Evolutionary conservation across 177 flowering plant species (phyloP), one percentile per base, ranked within the genome.

Genomic region (Vitis hybrid): DNA sequence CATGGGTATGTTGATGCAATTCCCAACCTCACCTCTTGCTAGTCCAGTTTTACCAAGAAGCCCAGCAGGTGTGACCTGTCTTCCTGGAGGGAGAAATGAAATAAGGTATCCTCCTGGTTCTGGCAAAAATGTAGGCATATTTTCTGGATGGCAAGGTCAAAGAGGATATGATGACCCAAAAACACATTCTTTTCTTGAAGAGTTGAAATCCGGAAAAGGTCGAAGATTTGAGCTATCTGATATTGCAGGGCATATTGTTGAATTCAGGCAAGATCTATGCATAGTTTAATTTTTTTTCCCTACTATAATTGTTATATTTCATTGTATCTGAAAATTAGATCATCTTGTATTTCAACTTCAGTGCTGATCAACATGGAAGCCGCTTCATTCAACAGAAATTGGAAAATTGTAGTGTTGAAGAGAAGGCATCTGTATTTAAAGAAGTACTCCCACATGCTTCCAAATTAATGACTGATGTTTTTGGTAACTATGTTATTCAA

Each of bases 341-440:
- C 45, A 2, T 1, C 1, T 21, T 65, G 51, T 21, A 59, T 76
- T 75, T 71, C 77, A 59, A 60, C 49, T 67, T 64, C 92, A 95
- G 99, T 80, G 82, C 84, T 71, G 99, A 95, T 81, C 99, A 95
- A 80, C 93, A 95, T 76, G 99, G 98, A 70, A 91, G 99, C 73
- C 88, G 99, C 59, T 95, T 95, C 72, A 93, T 95, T 79, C 99
- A 95, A 80, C 98, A 90, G 83, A 91, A 95, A 80, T 74, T 95
- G 79, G 99, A 95, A 80, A 80, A 56, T 66, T 88, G 94, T 76
- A 85, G 80, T 51, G 56, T 45, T 67, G 97, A 93, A 71, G 97
- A 93, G 65, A 95, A 93, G 84, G 88, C 74, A 48, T 84, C 89
- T 57, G 97, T 95, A 60, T 93, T 93, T 69, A 74, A 77, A 60